These are phyloP conservation scores for Solanum megistacrolobum DNA, from an alignment of 257 asterid genomes.

Conservation along the genomic window DNA sequence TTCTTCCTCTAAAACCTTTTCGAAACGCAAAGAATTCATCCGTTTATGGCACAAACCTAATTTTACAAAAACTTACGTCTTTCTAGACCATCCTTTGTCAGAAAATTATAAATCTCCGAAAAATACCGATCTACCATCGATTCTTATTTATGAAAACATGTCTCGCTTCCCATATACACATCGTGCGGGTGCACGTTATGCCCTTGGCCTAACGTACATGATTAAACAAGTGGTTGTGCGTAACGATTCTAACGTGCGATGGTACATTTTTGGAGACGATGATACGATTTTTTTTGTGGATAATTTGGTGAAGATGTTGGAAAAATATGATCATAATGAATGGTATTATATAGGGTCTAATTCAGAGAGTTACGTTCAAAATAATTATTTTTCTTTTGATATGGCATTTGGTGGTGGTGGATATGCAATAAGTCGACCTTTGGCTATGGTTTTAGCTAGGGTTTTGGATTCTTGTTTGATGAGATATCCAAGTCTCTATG, in stretches of 20 bases:
- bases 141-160: neutral
- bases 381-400: conserved; percentile 44
- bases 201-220: conserved; percentile 1
- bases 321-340: conserved; percentile 44
- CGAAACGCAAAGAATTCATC: neutral
- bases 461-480: conserved; percentile 56
- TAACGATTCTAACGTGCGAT: conserved; percentile 26
- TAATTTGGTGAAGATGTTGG: conserved; percentile 42
- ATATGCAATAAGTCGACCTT: conserved; percentile 52
- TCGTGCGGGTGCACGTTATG: neutral
- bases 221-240: neutral
- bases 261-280: conserved; percentile 77
- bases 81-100: neutral
- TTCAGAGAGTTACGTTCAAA: conserved; percentile 71
- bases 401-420: conserved; percentile 94
- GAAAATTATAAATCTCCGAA: neutral
- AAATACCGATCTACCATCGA: neutral
- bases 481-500: conserved; percentile 56
- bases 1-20: conserved; percentile 5
- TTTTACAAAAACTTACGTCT: neutral
- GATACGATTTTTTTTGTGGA: conserved; percentile 55
- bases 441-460: conserved; percentile 50
- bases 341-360: conserved; percentile 56
- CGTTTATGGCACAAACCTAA: neutral
- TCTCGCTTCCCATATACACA: neutral